A percentile compares a stretch with the other conserved stretches of the same genome.
These are phyloP conservation scores for Rhynchospora tenuis DNA, from an alignment of 176 grass and related monocot species.

Conservation along the genomic window DNA sequence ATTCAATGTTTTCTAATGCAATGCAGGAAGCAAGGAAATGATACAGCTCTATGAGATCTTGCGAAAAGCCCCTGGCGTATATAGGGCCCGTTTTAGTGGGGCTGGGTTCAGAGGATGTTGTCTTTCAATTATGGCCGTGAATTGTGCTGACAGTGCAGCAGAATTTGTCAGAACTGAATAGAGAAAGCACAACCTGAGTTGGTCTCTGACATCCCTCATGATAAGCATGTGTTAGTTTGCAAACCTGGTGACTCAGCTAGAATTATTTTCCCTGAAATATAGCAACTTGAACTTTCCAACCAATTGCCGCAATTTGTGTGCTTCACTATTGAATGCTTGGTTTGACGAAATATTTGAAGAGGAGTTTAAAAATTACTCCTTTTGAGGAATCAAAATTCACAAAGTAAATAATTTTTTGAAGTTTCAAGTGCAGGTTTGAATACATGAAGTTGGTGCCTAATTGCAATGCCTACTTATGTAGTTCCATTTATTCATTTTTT, in stretches of 20 bases:
- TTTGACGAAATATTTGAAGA: background rate
- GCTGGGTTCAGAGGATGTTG: too few species aligned
- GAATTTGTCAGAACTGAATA: constrained; percentile 55
- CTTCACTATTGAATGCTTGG: background rate
- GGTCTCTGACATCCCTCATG: constrained; percentile 39
- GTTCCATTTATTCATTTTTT: constrained; percentile 5
- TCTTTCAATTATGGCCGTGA: too few species aligned
- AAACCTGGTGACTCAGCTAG: constrained; percentile 53
- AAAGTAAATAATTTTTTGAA: background rate
- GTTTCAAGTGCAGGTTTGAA: background rate
- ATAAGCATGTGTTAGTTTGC: constrained; percentile 63
- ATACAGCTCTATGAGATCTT: too few species aligned
- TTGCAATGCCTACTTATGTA: background rate
- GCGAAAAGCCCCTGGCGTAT: too few species aligned
- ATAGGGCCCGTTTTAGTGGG: too few species aligned
- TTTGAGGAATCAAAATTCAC: background rate
- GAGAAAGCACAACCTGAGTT: constrained; percentile 64
- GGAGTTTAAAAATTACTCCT: background rate
- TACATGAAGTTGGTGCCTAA: background rate
- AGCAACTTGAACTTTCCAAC: background rate
- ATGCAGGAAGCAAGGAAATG: constrained; percentile 59
- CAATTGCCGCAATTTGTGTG: background rate
- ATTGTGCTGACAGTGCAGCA: too few species aligned
- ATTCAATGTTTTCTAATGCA: background rate
- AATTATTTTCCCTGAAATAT: constrained; percentile 35